Evolutionary conservation across 192 early-diverging fungal species (phyloP).

Genomic region (Coemansia sp.): DNA sequence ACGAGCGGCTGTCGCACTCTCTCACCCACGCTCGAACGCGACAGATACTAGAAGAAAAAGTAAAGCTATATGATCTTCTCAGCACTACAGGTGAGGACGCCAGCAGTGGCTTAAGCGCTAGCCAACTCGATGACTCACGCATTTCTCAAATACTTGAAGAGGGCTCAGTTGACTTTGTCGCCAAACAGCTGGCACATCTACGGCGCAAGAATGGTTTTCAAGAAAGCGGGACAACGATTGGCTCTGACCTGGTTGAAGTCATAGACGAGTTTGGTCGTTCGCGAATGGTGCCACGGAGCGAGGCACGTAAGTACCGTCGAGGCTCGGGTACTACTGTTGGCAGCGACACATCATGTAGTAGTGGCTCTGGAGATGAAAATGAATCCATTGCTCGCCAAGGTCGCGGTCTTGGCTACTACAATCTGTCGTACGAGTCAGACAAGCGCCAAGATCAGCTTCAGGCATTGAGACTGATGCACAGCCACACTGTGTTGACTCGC

Average conservation of each 20-base stretch:
- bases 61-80: conserved; percentile 45
- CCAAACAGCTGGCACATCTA: conserved; percentile 16
- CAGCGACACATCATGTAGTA: not conserved
- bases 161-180: conserved; percentile 48
- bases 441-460: conserved; percentile 36
- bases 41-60: conserved; percentile 41
- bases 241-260: conserved; percentile 33
- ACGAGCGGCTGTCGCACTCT: not conserved
- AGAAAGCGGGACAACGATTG: not conserved
- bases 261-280: conserved; percentile 53
- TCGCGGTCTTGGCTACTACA: conserved; percentile 28
- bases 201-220: not conserved
- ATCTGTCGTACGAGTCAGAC: conserved; percentile 14
- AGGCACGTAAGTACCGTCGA: conserved; percentile 13
- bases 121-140: conserved; percentile 22
- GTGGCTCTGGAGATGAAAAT: not conserved
- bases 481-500: conserved; percentile 19
- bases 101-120: not conserved
- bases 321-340: not conserved
- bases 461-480: conserved; percentile 21
- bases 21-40: not conserved
- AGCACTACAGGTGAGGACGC: not conserved
- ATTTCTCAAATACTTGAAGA: conserved; percentile 40
- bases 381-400: conserved; percentile 1
- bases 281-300: conserved; percentile 27